Conservation (phyloP, 495 filamentous ascomycete species). For the Aspergillus coremiiformis region DNA sequence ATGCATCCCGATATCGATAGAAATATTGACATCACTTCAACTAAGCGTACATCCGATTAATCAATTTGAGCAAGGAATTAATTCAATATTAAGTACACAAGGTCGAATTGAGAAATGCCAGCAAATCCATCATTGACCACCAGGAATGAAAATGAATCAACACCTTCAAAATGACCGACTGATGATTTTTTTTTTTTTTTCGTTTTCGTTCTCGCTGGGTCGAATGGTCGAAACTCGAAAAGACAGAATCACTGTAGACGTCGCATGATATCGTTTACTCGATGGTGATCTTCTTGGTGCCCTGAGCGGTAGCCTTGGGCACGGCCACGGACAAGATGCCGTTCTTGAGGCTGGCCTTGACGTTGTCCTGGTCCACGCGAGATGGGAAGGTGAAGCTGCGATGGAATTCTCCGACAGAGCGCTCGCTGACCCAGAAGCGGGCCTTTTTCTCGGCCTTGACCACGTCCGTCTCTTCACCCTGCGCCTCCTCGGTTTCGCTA, state of each 20-base stretch:
- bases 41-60: no score
- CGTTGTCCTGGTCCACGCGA: constrained; percentile 68
- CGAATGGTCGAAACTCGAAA: background rate
- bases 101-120: background rate
- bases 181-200: background rate
- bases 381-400: constrained; percentile 75
- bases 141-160: background rate
- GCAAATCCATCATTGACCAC: background rate
- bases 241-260: background rate
- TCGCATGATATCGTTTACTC: constrained; percentile 33
- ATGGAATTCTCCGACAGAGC: constrained; percentile 73
- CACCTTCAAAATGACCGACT: background rate
- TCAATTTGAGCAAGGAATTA: background rate
- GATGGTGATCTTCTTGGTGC: constrained; percentile 51
- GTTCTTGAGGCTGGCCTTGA: constrained; percentile 70
- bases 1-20: background rate
- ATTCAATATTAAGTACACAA: background rate
- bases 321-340: constrained; percentile 69
- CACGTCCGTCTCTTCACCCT: constrained; percentile 14
- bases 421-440: constrained; percentile 81
- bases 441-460: constrained; percentile 26
- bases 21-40: no score
- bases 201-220: background rate
- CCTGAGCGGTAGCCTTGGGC: constrained; percentile 63
- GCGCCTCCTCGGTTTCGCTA: constrained; percentile 35